These are phyloP conservation scores for Mycena galopus DNA, from an alignment of 768 basidiomycete genomes.

Conservation along the genomic window DNA sequence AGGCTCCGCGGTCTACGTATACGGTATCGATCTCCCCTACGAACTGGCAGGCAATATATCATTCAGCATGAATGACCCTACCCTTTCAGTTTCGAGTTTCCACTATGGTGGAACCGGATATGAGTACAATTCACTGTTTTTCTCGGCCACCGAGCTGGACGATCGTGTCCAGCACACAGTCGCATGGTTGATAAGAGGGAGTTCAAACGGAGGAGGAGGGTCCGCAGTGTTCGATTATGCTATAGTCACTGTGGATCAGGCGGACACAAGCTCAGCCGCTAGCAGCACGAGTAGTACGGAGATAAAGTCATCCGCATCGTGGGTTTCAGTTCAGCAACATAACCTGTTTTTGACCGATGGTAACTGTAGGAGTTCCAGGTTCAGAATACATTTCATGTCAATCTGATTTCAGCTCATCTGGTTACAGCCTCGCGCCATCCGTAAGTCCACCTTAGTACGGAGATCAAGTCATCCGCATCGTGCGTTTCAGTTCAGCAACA, in stretches of 20 bases:
- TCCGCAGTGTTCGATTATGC: background rate
- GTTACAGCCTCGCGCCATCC: no score
- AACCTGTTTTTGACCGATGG: no score
- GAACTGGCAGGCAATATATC: background rate
- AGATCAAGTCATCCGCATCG: no score
- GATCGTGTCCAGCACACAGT: background rate
- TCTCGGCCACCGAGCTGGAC: background rate
- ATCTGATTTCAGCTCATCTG: no score
- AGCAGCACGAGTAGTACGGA: no score
- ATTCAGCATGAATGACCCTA: background rate
- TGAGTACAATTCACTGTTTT: background rate
- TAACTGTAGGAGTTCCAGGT: no score
- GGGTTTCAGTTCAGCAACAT: no score
- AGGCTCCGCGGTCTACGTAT: background rate
- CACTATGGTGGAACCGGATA: background rate
- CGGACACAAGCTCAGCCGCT: no score
- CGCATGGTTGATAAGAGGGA: background rate
- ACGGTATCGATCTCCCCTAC: background rate
- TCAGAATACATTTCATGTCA: no score
- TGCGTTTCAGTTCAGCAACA: no score
- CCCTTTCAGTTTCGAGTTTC: background rate
- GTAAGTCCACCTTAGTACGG: no score
- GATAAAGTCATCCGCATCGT: no score
- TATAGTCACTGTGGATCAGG: background rate
- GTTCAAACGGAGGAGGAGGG: background rate